Evolutionary conservation across 768 basidiomycete species (phyloP).

Genomic region (Hypholoma fasciculare): DNA sequence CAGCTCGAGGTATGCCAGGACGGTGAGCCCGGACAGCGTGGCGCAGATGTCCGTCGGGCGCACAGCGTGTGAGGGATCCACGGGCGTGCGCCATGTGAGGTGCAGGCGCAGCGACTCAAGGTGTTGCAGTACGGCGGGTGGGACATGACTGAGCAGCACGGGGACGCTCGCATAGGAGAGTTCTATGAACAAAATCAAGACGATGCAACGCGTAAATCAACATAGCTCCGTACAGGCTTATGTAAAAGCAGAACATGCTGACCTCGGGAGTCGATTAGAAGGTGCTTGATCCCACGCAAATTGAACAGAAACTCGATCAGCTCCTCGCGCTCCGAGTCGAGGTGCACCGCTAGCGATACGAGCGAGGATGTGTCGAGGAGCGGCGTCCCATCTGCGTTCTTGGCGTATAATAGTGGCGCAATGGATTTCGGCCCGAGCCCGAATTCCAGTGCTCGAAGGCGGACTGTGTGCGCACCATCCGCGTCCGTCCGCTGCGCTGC

Average conservation of each 20-base stretch:
- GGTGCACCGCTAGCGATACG: neutral
- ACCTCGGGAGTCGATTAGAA: neutral
- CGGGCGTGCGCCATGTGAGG: neutral
- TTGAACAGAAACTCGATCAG: neutral
- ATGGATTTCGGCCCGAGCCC: neutral
- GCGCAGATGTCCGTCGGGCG: neutral
- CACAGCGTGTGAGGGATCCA: neutral
- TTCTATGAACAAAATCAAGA: neutral
- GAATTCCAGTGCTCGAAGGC: neutral
- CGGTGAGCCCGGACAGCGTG: neutral
- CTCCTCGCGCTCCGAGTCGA: constrained; percentile 2
- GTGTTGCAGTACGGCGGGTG: neutral
- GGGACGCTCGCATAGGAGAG: neutral
- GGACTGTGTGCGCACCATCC: neutral
- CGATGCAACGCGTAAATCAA: neutral
- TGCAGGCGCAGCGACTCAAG: neutral
- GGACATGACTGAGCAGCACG: neutral
- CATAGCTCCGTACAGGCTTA: neutral
- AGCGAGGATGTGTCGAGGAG: neutral
- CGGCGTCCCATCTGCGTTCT: neutral
- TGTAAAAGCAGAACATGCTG: neutral
- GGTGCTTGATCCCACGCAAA: neutral
- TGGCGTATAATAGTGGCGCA: neutral
- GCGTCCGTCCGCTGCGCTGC: neutral
- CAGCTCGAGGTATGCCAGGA: neutral